phyloP scores from a whole-genome alignment of 805 yeast genomes.

The Yamadazyma sp. region DNA sequence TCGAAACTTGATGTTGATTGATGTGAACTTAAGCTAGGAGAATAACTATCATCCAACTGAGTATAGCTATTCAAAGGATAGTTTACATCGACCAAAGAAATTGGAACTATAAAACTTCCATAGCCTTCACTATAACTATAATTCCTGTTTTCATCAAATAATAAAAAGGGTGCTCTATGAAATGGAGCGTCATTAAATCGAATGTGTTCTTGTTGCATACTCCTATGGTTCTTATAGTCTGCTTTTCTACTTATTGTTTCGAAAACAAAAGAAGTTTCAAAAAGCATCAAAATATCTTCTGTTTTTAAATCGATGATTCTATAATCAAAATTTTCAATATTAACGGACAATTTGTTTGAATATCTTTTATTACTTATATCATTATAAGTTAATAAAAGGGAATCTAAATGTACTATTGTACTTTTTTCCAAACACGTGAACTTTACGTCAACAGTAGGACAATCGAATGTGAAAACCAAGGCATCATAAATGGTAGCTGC shows the following conservation, averaged over 20 bases:
- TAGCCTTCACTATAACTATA: constrained; percentile 44
- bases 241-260: constrained; percentile 58
- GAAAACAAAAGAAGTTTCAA: constrained; percentile 57
- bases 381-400: constrained; percentile 44
- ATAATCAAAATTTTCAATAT: constrained; percentile 46
- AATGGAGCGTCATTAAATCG: constrained; percentile 76
- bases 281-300: constrained; percentile 28
- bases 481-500: constrained; percentile 64
- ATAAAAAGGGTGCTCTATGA: constrained; percentile 72
- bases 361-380: constrained; percentile 72
- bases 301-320: constrained; percentile 17
- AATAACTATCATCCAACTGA: neutral
- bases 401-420: constrained; percentile 16
- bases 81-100: constrained; percentile 62
- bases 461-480: constrained; percentile 55
- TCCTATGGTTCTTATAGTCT: constrained; percentile 44
- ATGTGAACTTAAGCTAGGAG: neutral
- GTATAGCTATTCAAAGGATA: constrained; percentile 47
- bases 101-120: constrained; percentile 56
- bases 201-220: constrained; percentile 63
- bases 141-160: constrained; percentile 50
- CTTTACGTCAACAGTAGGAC: constrained; percentile 45
- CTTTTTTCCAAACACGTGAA: constrained; percentile 19
- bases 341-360: constrained; percentile 50
- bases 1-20: neutral